Conservation (phyloP, 148 eudicot species). For the Diospyros lotus region DNA sequence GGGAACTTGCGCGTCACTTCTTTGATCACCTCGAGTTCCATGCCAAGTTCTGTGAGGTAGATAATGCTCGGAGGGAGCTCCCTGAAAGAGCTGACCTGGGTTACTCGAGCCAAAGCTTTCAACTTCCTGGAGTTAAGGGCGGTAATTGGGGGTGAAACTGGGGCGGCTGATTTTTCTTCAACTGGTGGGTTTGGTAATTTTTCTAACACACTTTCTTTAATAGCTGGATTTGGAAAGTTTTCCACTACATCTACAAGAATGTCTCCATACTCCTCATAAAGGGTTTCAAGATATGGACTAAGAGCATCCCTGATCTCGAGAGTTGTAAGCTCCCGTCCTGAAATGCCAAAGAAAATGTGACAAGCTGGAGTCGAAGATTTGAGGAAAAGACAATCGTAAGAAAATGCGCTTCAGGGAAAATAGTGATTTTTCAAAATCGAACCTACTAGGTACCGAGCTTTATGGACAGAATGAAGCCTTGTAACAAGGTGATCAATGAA, state of each 20-base stretch:
- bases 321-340: constrained; percentile 86
- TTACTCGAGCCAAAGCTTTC: constrained; percentile 56
- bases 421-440: constrained; percentile 23
- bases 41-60: constrained; percentile 74
- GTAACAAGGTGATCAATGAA: constrained; percentile 82
- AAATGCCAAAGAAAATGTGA: constrained; percentile 11
- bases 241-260: constrained; percentile 56
- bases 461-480: constrained; percentile 69
- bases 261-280: constrained; percentile 53
- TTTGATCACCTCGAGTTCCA: constrained; percentile 61
- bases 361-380: background rate
- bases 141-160: constrained; percentile 28
- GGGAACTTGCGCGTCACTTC: constrained; percentile 66
- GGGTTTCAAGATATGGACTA: constrained; percentile 62
- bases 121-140: constrained; percentile 40
- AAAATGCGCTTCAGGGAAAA: background rate
- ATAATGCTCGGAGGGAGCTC: constrained; percentile 59
- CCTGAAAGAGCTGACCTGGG: constrained; percentile 42
- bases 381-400: background rate
- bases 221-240: constrained; percentile 55
- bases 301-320: constrained; percentile 86
- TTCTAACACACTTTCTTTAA: constrained; percentile 34
- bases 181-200: constrained; percentile 29
- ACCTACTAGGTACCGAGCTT: constrained; percentile 83
- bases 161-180: constrained; percentile 26